Base-by-base conservation (phyloP, 768 basidiomycete genomes). In the Ramaria rubella region DNA sequence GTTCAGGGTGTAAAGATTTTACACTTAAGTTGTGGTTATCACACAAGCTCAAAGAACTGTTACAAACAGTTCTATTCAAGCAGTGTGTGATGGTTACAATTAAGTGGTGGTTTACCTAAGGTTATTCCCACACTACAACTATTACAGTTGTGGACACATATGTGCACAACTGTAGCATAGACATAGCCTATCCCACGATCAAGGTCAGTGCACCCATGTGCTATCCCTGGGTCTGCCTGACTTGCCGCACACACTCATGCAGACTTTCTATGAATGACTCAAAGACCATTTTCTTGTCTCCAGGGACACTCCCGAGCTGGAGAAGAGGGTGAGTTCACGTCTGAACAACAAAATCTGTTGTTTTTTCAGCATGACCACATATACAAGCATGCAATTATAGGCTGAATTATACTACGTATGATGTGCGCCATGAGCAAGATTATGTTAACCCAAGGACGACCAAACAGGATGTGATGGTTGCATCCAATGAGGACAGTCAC, bases 361-460 rank as follows among this genome's bases (percentile, higher is more conserved):
- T 23, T 21, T 4, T 49, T 57, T 29, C 12, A 49, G 21, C 27
- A 53, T 23, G 46, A 24, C 50, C 27, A n/a, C 26, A 29, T 57
- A 4, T 50, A 57, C 42, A 17, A 49, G 15, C 46, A 57, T 36
- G 30, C 3, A 15, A 49, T 29, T 55, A 49, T 3, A 40, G 21
- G 2, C 6, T 61, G 12, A 38, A 66, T 49, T 65, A 58, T 53
- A 66, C 64, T 1, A 61, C 62, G 4, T 66, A 66, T 52, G 55
- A 65, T 50, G 8, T 62, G 17, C 56, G 53, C 5, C 61, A 60
- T 21, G 55, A 57, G 8, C 62, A 59, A 58, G 66, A 64, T 33
- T 29, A 45, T 12, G 38, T 63, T 5, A 59, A 61, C 40, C 36
- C 56, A 0, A 21, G 43, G 3, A 61, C 55, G 12, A 26, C 15